phyloP scores from a whole-genome alignment of 2,329 filamentous ascomycete genomes.

The Nigrospora oryzae region DNA sequence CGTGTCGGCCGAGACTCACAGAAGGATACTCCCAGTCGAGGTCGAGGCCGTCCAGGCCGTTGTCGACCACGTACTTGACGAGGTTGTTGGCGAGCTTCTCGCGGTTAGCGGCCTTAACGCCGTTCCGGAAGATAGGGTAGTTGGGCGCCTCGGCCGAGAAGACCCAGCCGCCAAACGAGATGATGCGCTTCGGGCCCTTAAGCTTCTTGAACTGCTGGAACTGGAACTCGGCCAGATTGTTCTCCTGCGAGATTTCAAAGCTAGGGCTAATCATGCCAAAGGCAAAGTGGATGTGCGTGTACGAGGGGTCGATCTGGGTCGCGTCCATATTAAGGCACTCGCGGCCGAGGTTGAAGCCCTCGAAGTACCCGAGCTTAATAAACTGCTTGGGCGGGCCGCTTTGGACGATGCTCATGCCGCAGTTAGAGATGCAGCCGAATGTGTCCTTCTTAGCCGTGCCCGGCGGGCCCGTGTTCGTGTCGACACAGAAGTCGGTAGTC shows the following conservation, averaged over 20 bases:
- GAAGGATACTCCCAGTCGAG: conserved; percentile 6
- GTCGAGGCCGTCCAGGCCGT: conserved; percentile 10
- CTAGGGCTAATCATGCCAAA: background rate
- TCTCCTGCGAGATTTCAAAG: conserved; percentile 1
- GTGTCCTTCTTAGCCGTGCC: conserved; percentile 23
- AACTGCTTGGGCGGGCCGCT: conserved; percentile 2
- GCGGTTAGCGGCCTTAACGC: conserved; percentile 19
- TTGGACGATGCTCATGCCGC: conserved; percentile 23
- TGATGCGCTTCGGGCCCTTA: conserved; percentile 21
- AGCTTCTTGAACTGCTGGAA: conserved; percentile 13
- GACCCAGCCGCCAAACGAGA: conserved; percentile 35
- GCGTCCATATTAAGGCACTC: conserved; percentile 16
- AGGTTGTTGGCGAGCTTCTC: conserved; percentile 18
- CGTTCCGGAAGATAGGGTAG: conserved; percentile 25
- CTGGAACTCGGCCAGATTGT: too few relatives aligned
- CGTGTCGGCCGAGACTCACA: background rate
- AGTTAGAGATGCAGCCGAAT: conserved; percentile 31
- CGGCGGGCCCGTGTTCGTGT: conserved; percentile 21
- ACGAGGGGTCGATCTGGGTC: conserved; percentile 8
- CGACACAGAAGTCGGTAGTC: conserved; percentile 24
- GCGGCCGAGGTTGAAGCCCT: conserved; percentile 17
- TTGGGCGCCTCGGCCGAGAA: conserved; percentile 25
- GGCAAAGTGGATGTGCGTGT: conserved; percentile 9
- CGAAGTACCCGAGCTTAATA: conserved; percentile 18
- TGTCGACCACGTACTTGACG: conserved; percentile 20